A percentile compares a stretch with the other conserved stretches of the same genome.
Evolutionary conservation across 2,329 filamentous ascomycete species (phyloP).

Genomic region (Pseudohalonectria lignicola): DNA sequence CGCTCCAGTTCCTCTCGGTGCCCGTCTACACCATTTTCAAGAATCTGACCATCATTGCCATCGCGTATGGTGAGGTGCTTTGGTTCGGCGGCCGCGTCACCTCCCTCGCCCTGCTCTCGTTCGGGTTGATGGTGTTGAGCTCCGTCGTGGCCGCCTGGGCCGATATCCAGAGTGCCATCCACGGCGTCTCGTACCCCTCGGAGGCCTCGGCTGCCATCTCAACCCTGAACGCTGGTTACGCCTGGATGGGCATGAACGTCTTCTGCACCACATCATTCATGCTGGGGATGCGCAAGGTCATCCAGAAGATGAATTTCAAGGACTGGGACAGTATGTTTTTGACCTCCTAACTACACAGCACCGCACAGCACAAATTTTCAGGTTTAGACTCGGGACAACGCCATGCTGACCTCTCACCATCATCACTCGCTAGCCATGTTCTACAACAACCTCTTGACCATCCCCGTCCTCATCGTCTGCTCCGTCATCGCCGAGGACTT

Average conservation of each 20-base stretch:
- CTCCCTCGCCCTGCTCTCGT: conserved; percentile 78
- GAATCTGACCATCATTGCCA: conserved; percentile 97
- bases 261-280: conserved; percentile 87
- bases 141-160: conserved; percentile 95
- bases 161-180: conserved; percentile 79
- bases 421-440: conserved; percentile 66
- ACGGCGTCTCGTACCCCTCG: conserved; percentile 41
- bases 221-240: conserved; percentile 86
- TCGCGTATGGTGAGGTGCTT: conserved; percentile 94
- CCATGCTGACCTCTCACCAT: conserved; percentile 17
- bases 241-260: conserved; percentile 97
- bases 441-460: conserved; percentile 97
- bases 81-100: conserved; percentile 96
- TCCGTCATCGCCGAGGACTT: conserved; percentile 85
- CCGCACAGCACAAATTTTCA: no score
- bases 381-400: no score
- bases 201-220: conserved; percentile 68
- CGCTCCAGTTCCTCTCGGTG: conserved; percentile 90
- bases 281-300: conserved; percentile 91
- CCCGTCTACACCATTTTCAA: conserved; percentile 99
- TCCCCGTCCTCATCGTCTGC: conserved; percentile 76
- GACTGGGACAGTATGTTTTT: conserved; percentile 86
- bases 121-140: conserved; percentile 92
- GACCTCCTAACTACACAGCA: neutral
- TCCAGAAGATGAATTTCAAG: conserved; percentile 99